Conservation (phyloP, 169 alveolate species). For the Cryptosporidium parvum region DNA sequence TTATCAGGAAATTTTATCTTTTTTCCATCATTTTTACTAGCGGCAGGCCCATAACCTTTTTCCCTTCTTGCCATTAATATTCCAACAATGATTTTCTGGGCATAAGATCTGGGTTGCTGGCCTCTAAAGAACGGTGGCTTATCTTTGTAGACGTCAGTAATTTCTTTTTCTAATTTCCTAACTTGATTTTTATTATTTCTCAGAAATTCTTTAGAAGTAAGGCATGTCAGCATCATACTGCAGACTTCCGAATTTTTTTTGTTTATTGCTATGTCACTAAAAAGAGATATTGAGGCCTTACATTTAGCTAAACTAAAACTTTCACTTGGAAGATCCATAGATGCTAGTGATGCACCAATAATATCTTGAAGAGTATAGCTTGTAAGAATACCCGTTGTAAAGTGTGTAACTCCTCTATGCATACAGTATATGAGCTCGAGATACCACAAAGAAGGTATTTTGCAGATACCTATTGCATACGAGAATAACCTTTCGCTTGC, state of each 20-base stretch:
- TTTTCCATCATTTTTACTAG: not conserved
- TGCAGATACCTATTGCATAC: conserved; percentile 35
- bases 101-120: conserved; percentile 67
- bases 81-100: conserved; percentile 50
- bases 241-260: conserved; percentile 7
- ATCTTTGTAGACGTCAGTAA: conserved; percentile 33
- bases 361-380: conserved; percentile 69
- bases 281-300: conserved; percentile 1
- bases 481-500: conserved; percentile 34
- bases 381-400: conserved; percentile 45
- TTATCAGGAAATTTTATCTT: conserved; percentile 41
- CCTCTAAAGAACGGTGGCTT: conserved; percentile 71
- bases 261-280: conserved; percentile 61
- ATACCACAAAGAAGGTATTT: conserved; percentile 67
- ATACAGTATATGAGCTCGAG: conserved; percentile 48
- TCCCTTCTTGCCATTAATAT: conserved; percentile 35
- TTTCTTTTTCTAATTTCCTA: conserved; percentile 40
- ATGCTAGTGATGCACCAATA: conserved; percentile 51
- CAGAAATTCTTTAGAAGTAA: conserved; percentile 51
- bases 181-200: not conserved
- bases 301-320: conserved; percentile 48
- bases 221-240: conserved; percentile 27
- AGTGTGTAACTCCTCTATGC: conserved; percentile 59
- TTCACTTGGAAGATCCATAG: conserved; percentile 73
- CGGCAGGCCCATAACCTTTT: not conserved